Percentiles rank a stretch among this genome's conserved stretches.
These are phyloP conservation scores for Solanum sitiens DNA, from an alignment of 257 asterid genomes.

Conservation along the genomic window DNA sequence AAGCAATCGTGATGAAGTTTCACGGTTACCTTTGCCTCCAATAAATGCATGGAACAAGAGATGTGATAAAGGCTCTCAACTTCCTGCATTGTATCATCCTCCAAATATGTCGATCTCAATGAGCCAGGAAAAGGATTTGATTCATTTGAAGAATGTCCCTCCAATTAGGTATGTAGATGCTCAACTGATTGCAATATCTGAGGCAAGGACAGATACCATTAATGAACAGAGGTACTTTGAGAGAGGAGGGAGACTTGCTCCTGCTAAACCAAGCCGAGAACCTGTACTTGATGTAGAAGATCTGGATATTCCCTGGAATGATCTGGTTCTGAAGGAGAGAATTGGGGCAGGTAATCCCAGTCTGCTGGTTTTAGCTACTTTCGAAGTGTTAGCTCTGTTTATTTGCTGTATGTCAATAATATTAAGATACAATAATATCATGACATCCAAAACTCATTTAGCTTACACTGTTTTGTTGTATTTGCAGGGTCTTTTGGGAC, in stretches of 20 bases:
- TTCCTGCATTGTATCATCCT: constrained; percentile 25
- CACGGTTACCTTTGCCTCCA: constrained; percentile 21
- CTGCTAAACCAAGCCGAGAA: constrained; percentile 30
- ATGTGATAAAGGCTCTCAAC: constrained; percentile 41
- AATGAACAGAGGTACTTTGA: constrained; percentile 11
- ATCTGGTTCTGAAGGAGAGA: constrained; percentile 72
- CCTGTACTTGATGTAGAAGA: constrained; percentile 61
- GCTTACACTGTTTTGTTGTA: constrained; percentile 3
- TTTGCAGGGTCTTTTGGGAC: constrained; percentile 91
- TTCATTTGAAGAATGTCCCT: constrained; percentile 28
- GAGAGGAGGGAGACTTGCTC: constrained; percentile 40
- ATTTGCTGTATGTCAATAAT: not conserved
- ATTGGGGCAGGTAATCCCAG: constrained; percentile 78
- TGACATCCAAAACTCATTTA: not conserved
- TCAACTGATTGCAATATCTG: constrained; percentile 12
- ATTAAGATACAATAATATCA: not conserved
- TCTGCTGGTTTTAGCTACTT: constrained; percentile 3
- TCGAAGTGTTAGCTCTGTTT: not conserved
- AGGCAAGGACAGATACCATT: constrained; percentile 24
- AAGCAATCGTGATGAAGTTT: constrained; percentile 37
- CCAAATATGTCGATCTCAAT: constrained; percentile 24
- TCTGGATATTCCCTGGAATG: constrained; percentile 78
- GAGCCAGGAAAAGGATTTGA: constrained; percentile 22
- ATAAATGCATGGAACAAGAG: constrained; percentile 49
- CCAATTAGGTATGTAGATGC: constrained; percentile 22